These are phyloP conservation scores for Tolypocladium ovalisporum DNA, from an alignment of 2,329 filamentous ascomycete species.

Conservation along the genomic window DNA sequence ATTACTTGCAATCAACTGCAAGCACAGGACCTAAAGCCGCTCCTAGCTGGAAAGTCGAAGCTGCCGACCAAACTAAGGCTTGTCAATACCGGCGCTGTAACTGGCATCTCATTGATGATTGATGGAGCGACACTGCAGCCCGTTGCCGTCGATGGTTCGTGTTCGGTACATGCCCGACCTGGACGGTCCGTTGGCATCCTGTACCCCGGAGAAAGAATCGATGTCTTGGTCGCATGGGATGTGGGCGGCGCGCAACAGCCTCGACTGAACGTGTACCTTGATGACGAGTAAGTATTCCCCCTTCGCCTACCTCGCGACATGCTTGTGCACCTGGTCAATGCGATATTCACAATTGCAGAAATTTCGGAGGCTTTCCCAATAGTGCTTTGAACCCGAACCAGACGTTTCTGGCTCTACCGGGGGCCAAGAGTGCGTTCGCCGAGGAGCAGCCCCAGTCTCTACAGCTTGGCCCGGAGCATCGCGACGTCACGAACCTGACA, in stretches of 20 bases:
- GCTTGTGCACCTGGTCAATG: background rate
- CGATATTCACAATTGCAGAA: constrained; percentile 2
- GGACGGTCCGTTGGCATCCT: constrained; percentile 11
- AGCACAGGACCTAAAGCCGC: constrained; percentile 4
- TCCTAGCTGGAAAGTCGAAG: constrained; percentile 4
- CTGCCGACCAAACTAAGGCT: constrained; percentile 8
- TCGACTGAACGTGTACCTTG: constrained; percentile 12
- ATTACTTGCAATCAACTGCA: constrained; percentile 8
- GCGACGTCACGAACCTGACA: constrained; percentile 3
- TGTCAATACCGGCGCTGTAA: constrained; percentile 13
- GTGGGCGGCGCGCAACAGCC: background rate
- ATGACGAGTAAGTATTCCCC: constrained; percentile 10
- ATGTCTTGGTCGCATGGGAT: constrained; percentile 10
- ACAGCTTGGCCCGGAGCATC: background rate
- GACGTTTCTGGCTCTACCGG: constrained; percentile 5
- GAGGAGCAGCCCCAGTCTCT: background rate
- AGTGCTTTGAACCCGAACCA: constrained; percentile 9
- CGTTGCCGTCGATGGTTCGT: constrained; percentile 11
- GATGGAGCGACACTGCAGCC: constrained; percentile 11
- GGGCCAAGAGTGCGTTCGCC: background rate
- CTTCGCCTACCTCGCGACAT: background rate
- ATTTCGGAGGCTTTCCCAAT: constrained; percentile 11
- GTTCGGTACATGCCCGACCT: constrained; percentile 4
- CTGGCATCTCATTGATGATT: constrained; percentile 9
- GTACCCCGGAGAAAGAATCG: constrained; percentile 14